These are phyloP conservation scores for Arthrobotrys entomopaga DNA, from an alignment of 2,329 filamentous ascomycete genomes.

Conservation along the genomic window DNA sequence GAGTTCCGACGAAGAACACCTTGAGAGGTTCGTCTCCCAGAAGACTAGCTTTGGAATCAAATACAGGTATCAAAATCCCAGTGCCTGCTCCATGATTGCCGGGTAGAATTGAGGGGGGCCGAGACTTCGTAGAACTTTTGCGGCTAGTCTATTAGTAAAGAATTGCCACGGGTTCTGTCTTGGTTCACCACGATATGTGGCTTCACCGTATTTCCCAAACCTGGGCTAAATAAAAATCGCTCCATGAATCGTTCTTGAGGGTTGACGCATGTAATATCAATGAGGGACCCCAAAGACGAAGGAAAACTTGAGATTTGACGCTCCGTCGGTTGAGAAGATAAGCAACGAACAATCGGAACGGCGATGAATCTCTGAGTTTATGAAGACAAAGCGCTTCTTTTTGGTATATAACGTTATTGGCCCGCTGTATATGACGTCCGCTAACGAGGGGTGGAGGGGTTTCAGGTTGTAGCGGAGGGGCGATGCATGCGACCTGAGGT, in stretches of 20 bases:
- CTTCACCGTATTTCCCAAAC: constrained; percentile 43
- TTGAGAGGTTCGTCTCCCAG: constrained; percentile 17
- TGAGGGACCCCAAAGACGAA: too few relatives aligned
- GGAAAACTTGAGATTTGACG: too few relatives aligned
- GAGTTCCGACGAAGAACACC: constrained; percentile 21
- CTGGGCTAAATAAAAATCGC: too few relatives aligned
- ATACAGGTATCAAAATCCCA: constrained; percentile 18
- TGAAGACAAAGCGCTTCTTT: too few relatives aligned
- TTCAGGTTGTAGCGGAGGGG: constrained; percentile 1
- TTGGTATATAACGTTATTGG: constrained; percentile 25
- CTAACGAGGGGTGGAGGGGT: constrained; percentile 9
- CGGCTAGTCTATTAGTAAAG: neutral
- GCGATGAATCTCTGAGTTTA: too few relatives aligned
- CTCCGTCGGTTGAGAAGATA: too few relatives aligned
- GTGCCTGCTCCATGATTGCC: constrained; percentile 46
- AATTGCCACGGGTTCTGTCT: neutral
- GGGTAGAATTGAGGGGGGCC: neutral
- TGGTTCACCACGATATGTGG: constrained; percentile 21
- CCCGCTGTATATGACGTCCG: constrained; percentile 13
- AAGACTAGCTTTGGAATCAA: constrained; percentile 23
- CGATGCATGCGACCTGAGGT: constrained; percentile 6
- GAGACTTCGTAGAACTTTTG: neutral
- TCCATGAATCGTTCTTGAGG: too few relatives aligned
- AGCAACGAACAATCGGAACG: neutral
- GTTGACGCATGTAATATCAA: too few relatives aligned